A percentile compares a stretch with the other conserved stretches of the same genome.
Conservation (phyloP, 2,329 filamentous ascomycete genomes). For the Ophiostoma perfectum region DNA sequence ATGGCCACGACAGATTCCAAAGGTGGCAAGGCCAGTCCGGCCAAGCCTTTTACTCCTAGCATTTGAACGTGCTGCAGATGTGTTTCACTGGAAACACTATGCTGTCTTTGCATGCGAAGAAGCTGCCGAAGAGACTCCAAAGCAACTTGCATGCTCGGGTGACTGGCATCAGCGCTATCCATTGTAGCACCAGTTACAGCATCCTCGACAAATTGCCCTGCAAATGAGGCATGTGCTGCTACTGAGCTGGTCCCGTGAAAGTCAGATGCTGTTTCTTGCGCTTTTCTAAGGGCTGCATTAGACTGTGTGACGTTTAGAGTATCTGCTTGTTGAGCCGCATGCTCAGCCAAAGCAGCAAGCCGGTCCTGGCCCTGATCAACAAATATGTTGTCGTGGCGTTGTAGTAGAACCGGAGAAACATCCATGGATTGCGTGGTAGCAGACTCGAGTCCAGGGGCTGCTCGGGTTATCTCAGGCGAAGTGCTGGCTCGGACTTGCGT, state of each 20-base stretch:
- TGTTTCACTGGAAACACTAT: not conserved
- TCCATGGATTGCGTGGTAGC: too few relatives aligned
- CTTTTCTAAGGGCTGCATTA: not conserved
- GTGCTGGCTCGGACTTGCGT: not conserved
- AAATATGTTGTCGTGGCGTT: not conserved
- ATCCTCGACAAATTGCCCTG: slow-evolving; percentile 1
- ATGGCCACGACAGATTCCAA: not conserved
- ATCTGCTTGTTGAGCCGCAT: not conserved
- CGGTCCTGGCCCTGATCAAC: not conserved
- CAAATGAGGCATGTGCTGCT: not conserved
- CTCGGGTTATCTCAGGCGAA: not conserved
- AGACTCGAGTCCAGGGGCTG: not conserved
- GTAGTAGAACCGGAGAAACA: not conserved
- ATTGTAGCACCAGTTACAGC: not conserved
- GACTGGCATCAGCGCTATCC: too few relatives aligned
- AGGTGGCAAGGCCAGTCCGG: not conserved
- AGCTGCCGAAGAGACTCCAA: not conserved
- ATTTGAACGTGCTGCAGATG: slow-evolving; percentile 3
- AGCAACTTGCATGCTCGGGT: not conserved
- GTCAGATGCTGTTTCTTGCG: not conserved
- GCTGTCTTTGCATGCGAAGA: not conserved
- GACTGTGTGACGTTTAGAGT: not conserved
- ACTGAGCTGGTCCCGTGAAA: slow-evolving; percentile 4
- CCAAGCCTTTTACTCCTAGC: not conserved
- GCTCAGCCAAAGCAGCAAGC: not conserved